phyloP scores from a whole-genome alignment of 2,329 filamentous ascomycete species.

The Colletotrichum agaves region DNA sequence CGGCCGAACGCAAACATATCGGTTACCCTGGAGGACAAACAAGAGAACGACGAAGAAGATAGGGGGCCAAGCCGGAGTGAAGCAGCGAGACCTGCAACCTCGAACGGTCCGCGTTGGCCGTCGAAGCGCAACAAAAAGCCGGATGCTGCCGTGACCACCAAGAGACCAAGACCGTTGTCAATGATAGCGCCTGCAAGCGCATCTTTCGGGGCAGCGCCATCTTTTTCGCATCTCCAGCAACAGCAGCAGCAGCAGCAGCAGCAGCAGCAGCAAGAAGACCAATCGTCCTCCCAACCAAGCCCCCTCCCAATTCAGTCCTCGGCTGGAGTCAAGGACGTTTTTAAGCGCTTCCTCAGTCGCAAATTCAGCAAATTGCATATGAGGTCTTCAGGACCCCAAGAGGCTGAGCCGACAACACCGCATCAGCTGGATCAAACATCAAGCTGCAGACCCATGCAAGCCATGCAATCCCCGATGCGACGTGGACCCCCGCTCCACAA shows the following conservation, averaged over 20 bases:
- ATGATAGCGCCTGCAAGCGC: constrained; percentile 28
- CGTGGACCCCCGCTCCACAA: constrained; percentile 34
- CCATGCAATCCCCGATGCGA: constrained; percentile 33
- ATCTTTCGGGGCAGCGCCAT: constrained; percentile 15
- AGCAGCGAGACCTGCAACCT: constrained; percentile 7
- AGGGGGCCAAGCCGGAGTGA: not conserved
- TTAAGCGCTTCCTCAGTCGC: constrained; percentile 26
- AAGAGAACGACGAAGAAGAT: constrained; percentile 10
- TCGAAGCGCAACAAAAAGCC: constrained; percentile 17
- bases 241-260: not conserved
- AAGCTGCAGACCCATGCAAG: not conserved
- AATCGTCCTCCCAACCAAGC: constrained; percentile 3
- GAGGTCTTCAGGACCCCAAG: not conserved
- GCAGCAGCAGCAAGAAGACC: not conserved
- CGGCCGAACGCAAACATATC: constrained; percentile 25
- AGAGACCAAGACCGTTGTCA: constrained; percentile 19
- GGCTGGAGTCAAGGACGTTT: constrained; percentile 21
- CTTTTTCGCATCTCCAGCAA: constrained; percentile 1
- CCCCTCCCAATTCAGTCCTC: constrained; percentile 3
- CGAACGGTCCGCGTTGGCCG: not conserved
- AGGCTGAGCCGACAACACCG: constrained; percentile 15
- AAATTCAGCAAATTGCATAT: constrained; percentile 2
- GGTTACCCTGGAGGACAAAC: constrained; percentile 14
- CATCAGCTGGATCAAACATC: constrained; percentile 10
- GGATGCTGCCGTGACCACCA: not conserved